These are phyloP conservation scores for Neoascochyta sp. DNA, from an alignment of 2,329 filamentous ascomycete genomes.

Conservation along the genomic window DNA sequence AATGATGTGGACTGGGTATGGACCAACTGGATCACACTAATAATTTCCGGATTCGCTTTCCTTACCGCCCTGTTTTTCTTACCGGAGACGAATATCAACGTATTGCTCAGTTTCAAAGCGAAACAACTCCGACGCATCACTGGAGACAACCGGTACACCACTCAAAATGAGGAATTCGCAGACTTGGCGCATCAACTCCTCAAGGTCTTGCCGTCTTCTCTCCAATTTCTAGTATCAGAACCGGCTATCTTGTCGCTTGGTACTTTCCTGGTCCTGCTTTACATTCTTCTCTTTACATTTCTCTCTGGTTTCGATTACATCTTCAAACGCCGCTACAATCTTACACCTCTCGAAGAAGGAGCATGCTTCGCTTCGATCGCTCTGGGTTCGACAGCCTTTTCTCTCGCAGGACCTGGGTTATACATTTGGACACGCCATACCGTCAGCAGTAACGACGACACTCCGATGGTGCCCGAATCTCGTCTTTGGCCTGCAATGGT, in stretches of 20 bases:
- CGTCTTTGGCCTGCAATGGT: constrained; percentile 61
- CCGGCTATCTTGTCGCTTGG: constrained; percentile 2
- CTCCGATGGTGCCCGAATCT: constrained; percentile 61
- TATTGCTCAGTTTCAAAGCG: constrained; percentile 32
- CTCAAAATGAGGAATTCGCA: constrained; percentile 15
- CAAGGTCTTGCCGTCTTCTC: neutral
- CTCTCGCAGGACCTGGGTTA: neutral
- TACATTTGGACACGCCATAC: constrained; percentile 1
- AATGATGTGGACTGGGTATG: constrained; percentile 4
- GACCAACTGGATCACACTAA: constrained; percentile 6
- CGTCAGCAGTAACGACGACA: neutral
- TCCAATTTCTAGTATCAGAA: constrained; percentile 1
- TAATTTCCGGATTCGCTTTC: constrained; percentile 7
- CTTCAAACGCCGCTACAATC: constrained; percentile 4
- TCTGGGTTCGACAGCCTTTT: constrained; percentile 2
- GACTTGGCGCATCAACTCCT: constrained; percentile 1
- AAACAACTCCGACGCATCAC: constrained; percentile 24
- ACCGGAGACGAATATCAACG: constrained; percentile 50
- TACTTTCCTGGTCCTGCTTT: constrained; percentile 4
- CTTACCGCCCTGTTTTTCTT: constrained; percentile 33
- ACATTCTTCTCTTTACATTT: constrained; percentile 7
- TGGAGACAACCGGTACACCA: constrained; percentile 40
- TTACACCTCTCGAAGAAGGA: constrained; percentile 3
- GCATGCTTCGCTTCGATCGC: constrained; percentile 7
- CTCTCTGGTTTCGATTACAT: constrained; percentile 8